Percentiles rank a stretch among this genome's conserved stretches.
phyloP scores from a whole-genome alignment of 2,329 filamentous ascomycete species.

The Aspergillus persii region DNA sequence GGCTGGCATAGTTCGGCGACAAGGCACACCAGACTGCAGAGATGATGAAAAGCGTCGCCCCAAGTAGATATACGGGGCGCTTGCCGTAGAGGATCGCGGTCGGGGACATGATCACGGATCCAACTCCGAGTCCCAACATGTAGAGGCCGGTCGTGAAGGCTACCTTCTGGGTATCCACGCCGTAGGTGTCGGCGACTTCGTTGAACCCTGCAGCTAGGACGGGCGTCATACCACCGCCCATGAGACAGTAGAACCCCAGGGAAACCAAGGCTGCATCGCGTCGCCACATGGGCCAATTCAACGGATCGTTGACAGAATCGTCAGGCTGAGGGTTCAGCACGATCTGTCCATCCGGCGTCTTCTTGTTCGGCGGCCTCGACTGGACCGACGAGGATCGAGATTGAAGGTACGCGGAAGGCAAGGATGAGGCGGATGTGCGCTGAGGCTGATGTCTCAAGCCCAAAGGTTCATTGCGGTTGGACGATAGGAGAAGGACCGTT shows the following conservation, averaged over 20 bases:
- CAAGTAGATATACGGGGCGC: conserved; percentile 79
- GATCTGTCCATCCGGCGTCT: conserved; percentile 75
- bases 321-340: conserved; percentile 91
- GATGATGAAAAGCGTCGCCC: conserved; percentile 72
- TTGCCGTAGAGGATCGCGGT: conserved; percentile 92
- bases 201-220: conserved; percentile 87
- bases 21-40: conserved; percentile 80
- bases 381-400: conserved; percentile 40
- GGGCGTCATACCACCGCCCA: conserved; percentile 90
- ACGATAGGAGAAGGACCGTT: conserved; percentile 60
- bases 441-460: conserved; percentile 63
- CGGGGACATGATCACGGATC: conserved; percentile 79
- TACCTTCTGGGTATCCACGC: conserved; percentile 68
- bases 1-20: conserved; percentile 76
- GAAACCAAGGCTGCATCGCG: conserved; percentile 77
- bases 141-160: conserved; percentile 87
- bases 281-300: conserved; percentile 86
- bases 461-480: conserved; percentile 61
- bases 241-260: conserved; percentile 86
- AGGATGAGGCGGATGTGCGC: conserved; percentile 55
- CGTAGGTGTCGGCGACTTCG: conserved; percentile 66
- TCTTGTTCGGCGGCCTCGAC: conserved; percentile 58
- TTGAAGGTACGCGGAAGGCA: conserved; percentile 45
- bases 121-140: conserved; percentile 89
- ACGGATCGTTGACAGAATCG: conserved; percentile 82